Conservation (phyloP, 345 rosid genomes). For the Bruguiera parviflora region DNA sequence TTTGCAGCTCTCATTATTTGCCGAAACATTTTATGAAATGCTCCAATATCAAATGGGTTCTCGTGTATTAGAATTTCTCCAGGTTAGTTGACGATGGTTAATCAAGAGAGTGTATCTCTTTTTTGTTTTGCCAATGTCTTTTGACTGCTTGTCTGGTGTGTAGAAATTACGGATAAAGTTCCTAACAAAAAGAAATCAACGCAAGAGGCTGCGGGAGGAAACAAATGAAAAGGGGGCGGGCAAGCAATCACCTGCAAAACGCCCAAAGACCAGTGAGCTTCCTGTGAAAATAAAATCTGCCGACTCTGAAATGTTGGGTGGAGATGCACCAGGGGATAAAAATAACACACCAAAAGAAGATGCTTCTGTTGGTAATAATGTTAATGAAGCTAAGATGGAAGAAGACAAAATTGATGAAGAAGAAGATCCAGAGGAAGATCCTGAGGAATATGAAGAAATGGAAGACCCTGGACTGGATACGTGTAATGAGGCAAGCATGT, state of each 20-base stretch:
- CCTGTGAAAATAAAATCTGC: constrained; percentile 41
- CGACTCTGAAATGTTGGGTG: constrained; percentile 26
- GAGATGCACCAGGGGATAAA: constrained; percentile 21
- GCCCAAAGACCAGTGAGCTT: constrained; percentile 49
- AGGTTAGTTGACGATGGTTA: constrained; percentile 45
- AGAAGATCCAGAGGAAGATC: constrained; percentile 58
- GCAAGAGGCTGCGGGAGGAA: constrained; percentile 72
- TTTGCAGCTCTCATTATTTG: constrained; percentile 88
- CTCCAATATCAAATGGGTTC: constrained; percentile 94
- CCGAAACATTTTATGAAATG: constrained; percentile 86
- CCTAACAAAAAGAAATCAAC: constrained; percentile 64
- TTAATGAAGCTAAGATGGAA: constrained; percentile 36
- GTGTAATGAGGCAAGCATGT: constrained; percentile 47
- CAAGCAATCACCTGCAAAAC: constrained; percentile 43
- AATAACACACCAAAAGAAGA: constrained; percentile 29
- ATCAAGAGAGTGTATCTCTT: not conserved
- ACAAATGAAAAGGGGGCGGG: constrained; percentile 39
- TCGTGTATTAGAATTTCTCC: constrained; percentile 69
- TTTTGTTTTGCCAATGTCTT: constrained; percentile 7
- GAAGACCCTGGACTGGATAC: constrained; percentile 45
- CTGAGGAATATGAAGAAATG: constrained; percentile 56
- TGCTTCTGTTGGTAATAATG: constrained; percentile 27
- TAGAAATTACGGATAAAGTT: constrained; percentile 70
- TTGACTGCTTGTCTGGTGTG: constrained; percentile 10
- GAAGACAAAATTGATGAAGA: constrained; percentile 40